These are phyloP conservation scores for Pontederia crassipes DNA, from an alignment of 176 grass and related monocot species.

Conservation along the genomic window DNA sequence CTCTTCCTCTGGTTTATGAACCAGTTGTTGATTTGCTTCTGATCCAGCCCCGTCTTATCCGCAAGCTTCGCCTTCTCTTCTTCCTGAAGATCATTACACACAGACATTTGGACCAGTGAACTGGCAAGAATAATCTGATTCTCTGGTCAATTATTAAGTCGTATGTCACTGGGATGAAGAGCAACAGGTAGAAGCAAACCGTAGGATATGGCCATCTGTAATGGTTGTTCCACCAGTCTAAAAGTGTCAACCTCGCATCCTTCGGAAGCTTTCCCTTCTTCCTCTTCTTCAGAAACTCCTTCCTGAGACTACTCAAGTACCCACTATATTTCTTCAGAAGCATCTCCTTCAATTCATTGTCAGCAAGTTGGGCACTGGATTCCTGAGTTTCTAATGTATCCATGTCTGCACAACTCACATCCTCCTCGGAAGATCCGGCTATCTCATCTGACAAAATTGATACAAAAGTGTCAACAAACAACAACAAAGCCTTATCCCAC, in stretches of 20 bases:
- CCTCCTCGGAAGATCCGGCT: background rate
- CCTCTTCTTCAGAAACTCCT: slow-evolving; percentile 13
- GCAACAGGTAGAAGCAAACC: background rate
- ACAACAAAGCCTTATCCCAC: too few species aligned
- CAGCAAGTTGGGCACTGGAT: background rate
- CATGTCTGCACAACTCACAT: background rate
- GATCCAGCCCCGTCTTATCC: slow-evolving; percentile 1
- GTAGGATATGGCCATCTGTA: slow-evolving; percentile 11
- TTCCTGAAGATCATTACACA: background rate
- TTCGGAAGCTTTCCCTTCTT: slow-evolving; percentile 11
- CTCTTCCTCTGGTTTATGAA: slow-evolving; percentile 14
- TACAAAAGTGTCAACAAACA: background rate
- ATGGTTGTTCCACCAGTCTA: slow-evolving; percentile 11
- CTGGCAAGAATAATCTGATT: background rate
- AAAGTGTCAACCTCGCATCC: slow-evolving; percentile 5
- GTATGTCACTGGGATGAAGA: too few species aligned
- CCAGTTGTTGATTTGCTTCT: slow-evolving; percentile 16
- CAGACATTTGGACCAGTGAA: background rate
- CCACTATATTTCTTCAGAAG: slow-evolving; percentile 9
- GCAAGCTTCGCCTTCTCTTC: slow-evolving; percentile 13
- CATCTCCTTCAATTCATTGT: slow-evolving; percentile 12
- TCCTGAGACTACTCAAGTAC: slow-evolving; percentile 7
- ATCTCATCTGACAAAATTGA: background rate
- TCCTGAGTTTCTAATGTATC: background rate
- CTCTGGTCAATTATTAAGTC: too few species aligned